Percentiles rank a stretch among this genome's conserved stretches.
These are phyloP conservation scores for Sophora flavescens DNA, from an alignment of 306 rosid genomes.

Conservation along the genomic window DNA sequence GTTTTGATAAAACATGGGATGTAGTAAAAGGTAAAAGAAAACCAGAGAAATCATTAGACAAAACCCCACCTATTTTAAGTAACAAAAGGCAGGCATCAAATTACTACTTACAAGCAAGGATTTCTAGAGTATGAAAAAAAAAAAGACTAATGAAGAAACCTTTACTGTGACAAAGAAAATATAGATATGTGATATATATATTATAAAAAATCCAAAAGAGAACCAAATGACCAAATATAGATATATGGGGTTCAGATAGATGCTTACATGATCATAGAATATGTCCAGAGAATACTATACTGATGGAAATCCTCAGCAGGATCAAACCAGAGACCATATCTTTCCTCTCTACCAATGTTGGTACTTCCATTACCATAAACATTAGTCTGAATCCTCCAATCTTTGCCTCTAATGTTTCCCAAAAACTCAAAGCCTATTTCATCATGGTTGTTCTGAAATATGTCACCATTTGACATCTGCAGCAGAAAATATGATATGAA, in stretches of 20 bases:
- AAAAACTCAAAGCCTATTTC: constrained; percentile 95
- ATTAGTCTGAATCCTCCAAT: constrained; percentile 97
- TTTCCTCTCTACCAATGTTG: constrained; percentile 85
- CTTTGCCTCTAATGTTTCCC: constrained; percentile 94
- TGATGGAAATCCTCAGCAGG: constrained; percentile 89
- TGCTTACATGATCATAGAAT: constrained; percentile 84
- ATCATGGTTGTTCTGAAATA: constrained; percentile 85
- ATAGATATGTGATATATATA: not conserved
- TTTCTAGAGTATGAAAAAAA: constrained; percentile 32
- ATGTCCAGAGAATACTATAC: constrained; percentile 89
- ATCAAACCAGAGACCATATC: constrained; percentile 92
- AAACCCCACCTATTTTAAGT: constrained; percentile 17
- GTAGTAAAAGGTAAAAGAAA: constrained; percentile 41
- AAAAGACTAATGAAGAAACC: not conserved
- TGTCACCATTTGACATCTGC: constrained; percentile 95
- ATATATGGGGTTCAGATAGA: constrained; percentile 11
- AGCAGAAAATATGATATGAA: constrained; percentile 22
- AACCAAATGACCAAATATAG: constrained; percentile 48
- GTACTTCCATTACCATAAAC: constrained; percentile 99
- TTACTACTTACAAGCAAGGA: constrained; percentile 30
- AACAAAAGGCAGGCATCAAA: constrained; percentile 32
- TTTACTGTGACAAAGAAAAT: constrained; percentile 35
- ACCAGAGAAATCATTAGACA: constrained; percentile 44
- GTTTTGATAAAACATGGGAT: constrained; percentile 64
- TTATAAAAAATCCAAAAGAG: constrained; percentile 14